phyloP scores from a whole-genome alignment of 352 stramenopile species.

The Aphanomyces stellatus region DNA sequence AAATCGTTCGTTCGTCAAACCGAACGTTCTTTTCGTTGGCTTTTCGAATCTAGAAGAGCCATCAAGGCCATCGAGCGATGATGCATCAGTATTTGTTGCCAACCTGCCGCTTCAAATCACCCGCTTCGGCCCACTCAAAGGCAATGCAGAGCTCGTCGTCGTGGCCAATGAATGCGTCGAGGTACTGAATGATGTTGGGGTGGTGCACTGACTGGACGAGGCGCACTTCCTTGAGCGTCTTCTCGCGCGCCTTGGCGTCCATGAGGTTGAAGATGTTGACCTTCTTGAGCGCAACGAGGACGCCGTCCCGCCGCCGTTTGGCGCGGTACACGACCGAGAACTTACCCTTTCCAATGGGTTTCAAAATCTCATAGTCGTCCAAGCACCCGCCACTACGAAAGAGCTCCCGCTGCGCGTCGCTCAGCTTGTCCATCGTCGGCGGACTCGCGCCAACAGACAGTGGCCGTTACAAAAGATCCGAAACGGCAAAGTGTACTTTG shows the following conservation, averaged over 20 bases:
- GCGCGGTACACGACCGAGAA: slow-evolving; percentile 90
- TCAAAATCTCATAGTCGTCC: slow-evolving; percentile 74
- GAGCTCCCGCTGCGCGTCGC: slow-evolving; percentile 54
- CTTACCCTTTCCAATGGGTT: slow-evolving; percentile 89
- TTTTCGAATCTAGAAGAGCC: slow-evolving; percentile 53
- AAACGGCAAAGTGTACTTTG: no score
- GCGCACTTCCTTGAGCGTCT: slow-evolving; percentile 86
- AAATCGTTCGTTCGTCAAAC: slow-evolving; percentile 90
- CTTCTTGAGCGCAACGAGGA: slow-evolving; percentile 88
- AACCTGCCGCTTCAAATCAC: slow-evolving; percentile 89
- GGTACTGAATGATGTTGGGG: slow-evolving; percentile 88
- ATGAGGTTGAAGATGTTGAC: slow-evolving; percentile 89
- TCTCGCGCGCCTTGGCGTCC: slow-evolving; percentile 82
- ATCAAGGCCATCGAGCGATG: neutral
- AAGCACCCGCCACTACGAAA: slow-evolving; percentile 48
- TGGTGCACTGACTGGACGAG: slow-evolving; percentile 86
- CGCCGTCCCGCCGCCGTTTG: slow-evolving; percentile 46
- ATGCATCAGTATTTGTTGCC: neutral
- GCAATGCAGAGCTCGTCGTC: slow-evolving; percentile 87
- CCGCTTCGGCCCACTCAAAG: slow-evolving; percentile 91
- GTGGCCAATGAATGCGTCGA: slow-evolving; percentile 86
- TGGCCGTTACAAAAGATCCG: no score
- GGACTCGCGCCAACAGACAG: neutral
- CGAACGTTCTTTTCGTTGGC: slow-evolving; percentile 70
- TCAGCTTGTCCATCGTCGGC: slow-evolving; percentile 78